phyloP scores from a whole-genome alignment of 1,284 basidiomycete genomes.

The Cutaneotrichosporon daszewskae region DNA sequence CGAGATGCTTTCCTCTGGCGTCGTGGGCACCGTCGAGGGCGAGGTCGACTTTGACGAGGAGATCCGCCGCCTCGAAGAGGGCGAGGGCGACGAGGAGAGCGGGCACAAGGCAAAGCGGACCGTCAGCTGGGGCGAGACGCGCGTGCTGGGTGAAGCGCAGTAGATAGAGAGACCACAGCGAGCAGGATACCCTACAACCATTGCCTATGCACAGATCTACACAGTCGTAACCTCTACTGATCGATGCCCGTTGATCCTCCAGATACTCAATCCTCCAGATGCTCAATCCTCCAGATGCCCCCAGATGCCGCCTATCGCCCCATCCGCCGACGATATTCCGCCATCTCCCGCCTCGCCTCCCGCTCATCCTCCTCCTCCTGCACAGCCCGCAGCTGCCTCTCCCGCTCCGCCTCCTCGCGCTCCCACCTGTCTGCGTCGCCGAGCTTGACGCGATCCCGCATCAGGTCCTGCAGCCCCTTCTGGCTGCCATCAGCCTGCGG shows the following conservation, averaged over 20 bases:
- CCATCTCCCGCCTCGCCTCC: conserved; percentile 38
- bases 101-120: conserved; percentile 16
- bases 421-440: conserved; percentile 47
- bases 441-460: conserved; percentile 63
- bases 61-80: conserved; percentile 44
- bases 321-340: conserved; percentile 19
- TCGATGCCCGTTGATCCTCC: too few relatives aligned
- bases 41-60: conserved; percentile 45
- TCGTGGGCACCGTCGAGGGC: conserved; percentile 14
- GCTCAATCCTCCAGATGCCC: too few relatives aligned
- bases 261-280: too few relatives aligned
- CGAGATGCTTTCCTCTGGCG: too few relatives aligned
- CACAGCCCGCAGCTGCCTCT: conserved; percentile 27
- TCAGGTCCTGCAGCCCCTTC: conserved; percentile 51
- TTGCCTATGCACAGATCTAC: too few relatives aligned
- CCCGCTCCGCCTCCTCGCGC: conserved; percentile 24
- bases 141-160: conserved; percentile 33
- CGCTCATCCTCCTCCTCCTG: conserved; percentile 37
- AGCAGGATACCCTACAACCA: too few relatives aligned
- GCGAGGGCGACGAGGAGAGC: conserved; percentile 7
- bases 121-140: conserved; percentile 43
- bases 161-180: background rate
- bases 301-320: too few relatives aligned
- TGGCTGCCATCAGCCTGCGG: conserved; percentile 24
- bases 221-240: too few relatives aligned